Conservation (phyloP, 805 yeast species). For the Candida michaelii region DNA sequence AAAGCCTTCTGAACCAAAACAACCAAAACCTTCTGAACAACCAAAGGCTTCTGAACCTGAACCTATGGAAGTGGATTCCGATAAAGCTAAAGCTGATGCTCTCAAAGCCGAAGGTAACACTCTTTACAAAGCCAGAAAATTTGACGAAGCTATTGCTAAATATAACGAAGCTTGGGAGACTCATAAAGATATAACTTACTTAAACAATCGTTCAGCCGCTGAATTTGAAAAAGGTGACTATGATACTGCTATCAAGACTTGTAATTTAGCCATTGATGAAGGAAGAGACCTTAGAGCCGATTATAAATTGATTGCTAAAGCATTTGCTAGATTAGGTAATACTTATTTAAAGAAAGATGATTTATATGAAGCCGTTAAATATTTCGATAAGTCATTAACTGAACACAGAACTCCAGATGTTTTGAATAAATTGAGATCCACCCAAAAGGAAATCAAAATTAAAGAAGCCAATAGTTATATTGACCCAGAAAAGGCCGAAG, state of each 20-base stretch:
- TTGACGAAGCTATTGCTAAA: slow-evolving; percentile 87
- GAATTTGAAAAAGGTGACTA: slow-evolving; percentile 94
- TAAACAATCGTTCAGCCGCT: slow-evolving; percentile 97
- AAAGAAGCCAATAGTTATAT: slow-evolving; percentile 76
- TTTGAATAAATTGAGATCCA: slow-evolving; percentile 77
- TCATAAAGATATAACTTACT: slow-evolving; percentile 81
- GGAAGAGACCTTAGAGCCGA: slow-evolving; percentile 91
- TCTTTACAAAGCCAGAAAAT: slow-evolving; percentile 80
- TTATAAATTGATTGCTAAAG: slow-evolving; percentile 86
- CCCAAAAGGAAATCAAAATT: slow-evolving; percentile 82
- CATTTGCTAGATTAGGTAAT: slow-evolving; percentile 89
- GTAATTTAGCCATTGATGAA: slow-evolving; percentile 79
- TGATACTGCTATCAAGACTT: slow-evolving; percentile 79
- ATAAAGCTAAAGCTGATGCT: slow-evolving; percentile 57
- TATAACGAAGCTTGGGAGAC: slow-evolving; percentile 86
- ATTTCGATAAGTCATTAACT: slow-evolving; percentile 86
- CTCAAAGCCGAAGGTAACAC: slow-evolving; percentile 84
- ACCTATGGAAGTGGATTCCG: slow-evolving; percentile 38
- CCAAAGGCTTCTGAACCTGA: slow-evolving; percentile 23
- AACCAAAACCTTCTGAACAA: slow-evolving; percentile 19
- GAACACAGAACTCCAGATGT: slow-evolving; percentile 97
- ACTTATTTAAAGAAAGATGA: slow-evolving; percentile 75
- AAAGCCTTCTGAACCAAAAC: slow-evolving; percentile 17
- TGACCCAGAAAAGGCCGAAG: slow-evolving; percentile 91
- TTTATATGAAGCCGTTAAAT: slow-evolving; percentile 68